Evolutionary conservation across 768 basidiomycete genomes (phyloP).

Genomic region (Termitomyces sp.): DNA sequence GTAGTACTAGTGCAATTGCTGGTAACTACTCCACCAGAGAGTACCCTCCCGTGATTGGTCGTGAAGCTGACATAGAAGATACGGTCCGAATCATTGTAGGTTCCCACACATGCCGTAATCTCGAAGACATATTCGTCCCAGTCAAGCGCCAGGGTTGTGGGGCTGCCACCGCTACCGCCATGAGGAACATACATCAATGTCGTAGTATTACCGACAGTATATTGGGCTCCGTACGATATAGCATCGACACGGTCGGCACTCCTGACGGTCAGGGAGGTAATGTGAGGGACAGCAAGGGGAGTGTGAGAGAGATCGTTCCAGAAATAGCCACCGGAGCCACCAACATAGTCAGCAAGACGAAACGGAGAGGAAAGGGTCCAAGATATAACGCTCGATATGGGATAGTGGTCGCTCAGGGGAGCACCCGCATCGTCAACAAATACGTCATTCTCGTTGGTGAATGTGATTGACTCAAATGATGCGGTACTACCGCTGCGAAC

Average conservation of each 20-base stretch:
- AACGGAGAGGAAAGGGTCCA: conserved; percentile 26
- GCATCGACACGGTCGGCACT: conserved; percentile 26
- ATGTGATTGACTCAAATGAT: conserved; percentile 19
- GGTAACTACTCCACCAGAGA: conserved; percentile 23
- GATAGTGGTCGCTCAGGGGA: conserved; percentile 31
- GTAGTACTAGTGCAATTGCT: conserved; percentile 19
- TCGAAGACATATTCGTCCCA: conserved; percentile 19
- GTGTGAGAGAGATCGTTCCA: conserved; percentile 24
- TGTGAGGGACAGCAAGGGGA: conserved; percentile 16
- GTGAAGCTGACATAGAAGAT: conserved; percentile 25
- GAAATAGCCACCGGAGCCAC: conserved; percentile 25
- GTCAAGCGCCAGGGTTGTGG: conserved; percentile 20
- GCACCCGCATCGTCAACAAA: conserved; percentile 24
- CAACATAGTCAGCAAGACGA: conserved; percentile 25
- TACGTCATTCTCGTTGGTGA: conserved; percentile 24
- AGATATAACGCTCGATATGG: conserved; percentile 20
- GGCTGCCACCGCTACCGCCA: conserved; percentile 28
- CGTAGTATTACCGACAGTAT: conserved; percentile 6
- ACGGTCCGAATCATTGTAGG: conserved; percentile 20
- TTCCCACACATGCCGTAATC: conserved; percentile 21
- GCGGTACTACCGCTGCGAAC: conserved; percentile 19
- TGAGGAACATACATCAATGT: conserved; percentile 2
- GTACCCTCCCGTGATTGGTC: conserved; percentile 23
- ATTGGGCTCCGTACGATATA: conserved; percentile 20
- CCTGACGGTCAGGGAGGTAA: conserved; percentile 25